These are phyloP conservation scores for Dictyostelium brefeldianum DNA, from an alignment of 78 protist species.

Conservation along the genomic window DNA sequence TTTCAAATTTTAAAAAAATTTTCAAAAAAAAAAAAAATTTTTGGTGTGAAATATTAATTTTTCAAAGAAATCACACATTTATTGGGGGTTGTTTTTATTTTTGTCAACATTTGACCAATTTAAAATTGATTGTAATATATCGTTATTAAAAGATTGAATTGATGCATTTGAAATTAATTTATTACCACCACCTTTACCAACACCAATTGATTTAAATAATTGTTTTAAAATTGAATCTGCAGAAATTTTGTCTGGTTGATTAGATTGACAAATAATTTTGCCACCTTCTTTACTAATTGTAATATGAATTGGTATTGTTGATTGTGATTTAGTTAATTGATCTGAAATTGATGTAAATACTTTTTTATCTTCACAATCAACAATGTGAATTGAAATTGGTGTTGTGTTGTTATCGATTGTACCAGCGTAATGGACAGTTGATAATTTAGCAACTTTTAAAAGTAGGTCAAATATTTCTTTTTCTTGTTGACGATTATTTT, in stretches of 20 bases:
- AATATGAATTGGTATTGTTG: constrained; percentile 4
- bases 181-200: constrained; percentile 76
- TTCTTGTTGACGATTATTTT: neutral
- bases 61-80: neutral
- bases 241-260: neutral
- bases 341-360: neutral
- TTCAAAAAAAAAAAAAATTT: too few relatives aligned
- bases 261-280: neutral
- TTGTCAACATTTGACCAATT: constrained; percentile 29
- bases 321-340: neutral
- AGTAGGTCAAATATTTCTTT: constrained; percentile 21
- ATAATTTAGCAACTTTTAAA: neutral
- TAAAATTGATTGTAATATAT: neutral
- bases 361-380: constrained; percentile 57
- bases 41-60: too few relatives aligned
- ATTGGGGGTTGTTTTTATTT: neutral
- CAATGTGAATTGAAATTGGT: neutral
- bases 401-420: neutral
- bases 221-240: constrained; percentile 43
- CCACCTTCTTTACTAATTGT: neutral
- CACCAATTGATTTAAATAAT: neutral
- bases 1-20: too few relatives aligned
- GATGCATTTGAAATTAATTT: constrained; percentile 69
- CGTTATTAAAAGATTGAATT: neutral
- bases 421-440: neutral